Percentiles rank a stretch among this genome's conserved stretches.
Evolutionary conservation across 2,329 filamentous ascomycete genomes (phyloP).

Genomic region (Periglandula ipomoeae): DNA sequence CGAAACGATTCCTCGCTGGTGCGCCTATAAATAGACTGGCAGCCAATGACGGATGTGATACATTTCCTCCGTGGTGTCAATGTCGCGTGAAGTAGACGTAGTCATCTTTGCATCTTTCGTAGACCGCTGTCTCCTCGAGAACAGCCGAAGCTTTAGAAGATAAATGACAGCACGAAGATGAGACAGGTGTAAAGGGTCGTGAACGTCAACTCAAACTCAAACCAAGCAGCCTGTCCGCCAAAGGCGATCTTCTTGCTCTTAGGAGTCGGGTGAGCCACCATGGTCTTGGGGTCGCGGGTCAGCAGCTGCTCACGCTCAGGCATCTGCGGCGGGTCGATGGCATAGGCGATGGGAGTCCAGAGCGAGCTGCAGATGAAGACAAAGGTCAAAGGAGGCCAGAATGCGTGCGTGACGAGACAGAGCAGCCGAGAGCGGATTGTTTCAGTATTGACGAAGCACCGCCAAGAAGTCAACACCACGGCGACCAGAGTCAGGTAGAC

Average conservation of each 20-base stretch:
- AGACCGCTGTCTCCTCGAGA: neutral
- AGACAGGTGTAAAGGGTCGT: conserved; percentile 40
- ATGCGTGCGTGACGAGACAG: conserved; percentile 48
- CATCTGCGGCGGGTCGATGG: conserved; percentile 49
- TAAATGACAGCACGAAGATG: conserved; percentile 36
- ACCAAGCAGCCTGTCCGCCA: conserved; percentile 43
- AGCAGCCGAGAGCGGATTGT: conserved; percentile 33
- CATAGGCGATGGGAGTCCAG: conserved; percentile 52
- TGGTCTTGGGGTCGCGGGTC: conserved; percentile 43
- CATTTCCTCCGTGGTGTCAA: neutral
- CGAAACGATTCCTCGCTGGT: neutral
- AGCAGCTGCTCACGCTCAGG: conserved; percentile 50
- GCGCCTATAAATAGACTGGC: neutral
- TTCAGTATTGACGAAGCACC: conserved; percentile 33
- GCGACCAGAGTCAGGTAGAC: conserved; percentile 43
- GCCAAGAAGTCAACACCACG: conserved; percentile 40
- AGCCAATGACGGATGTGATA: neutral
- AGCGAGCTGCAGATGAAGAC: conserved; percentile 44
- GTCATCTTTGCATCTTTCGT: neutral
- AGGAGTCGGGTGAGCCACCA: conserved; percentile 41
- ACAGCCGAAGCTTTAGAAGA: conserved; percentile 12
- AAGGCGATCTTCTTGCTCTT: conserved; percentile 46
- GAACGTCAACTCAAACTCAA: conserved; percentile 44
- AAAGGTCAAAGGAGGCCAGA: conserved; percentile 53
- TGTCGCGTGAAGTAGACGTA: neutral